These are phyloP conservation scores for Candida peoriensis DNA, from an alignment of 805 yeast species.

Conservation along the genomic window DNA sequence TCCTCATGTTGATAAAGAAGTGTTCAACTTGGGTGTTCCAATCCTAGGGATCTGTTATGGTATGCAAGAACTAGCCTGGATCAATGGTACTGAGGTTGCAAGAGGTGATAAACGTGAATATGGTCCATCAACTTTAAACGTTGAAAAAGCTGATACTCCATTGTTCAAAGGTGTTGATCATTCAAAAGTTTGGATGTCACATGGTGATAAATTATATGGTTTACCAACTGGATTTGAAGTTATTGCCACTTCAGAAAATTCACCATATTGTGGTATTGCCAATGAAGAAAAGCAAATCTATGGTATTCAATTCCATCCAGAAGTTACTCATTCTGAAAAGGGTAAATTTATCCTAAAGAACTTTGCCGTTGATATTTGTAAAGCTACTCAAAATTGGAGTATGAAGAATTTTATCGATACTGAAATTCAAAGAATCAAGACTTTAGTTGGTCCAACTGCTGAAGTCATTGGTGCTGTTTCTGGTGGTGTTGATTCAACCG, in stretches of 20 bases:
- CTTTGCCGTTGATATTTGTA: slow-evolving; percentile 89
- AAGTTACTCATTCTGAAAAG: slow-evolving; percentile 91
- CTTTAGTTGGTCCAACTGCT: slow-evolving; percentile 92
- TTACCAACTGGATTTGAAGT: slow-evolving; percentile 85
- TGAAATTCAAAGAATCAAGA: slow-evolving; percentile 88
- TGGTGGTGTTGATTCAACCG: slow-evolving; percentile 99
- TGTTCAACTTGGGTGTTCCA: slow-evolving; percentile 88
- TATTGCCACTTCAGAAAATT: slow-evolving; percentile 88
- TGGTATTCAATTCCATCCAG: slow-evolving; percentile 99
- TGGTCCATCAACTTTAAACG: slow-evolving; percentile 89
- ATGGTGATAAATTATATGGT: slow-evolving; percentile 91
- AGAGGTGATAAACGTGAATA: slow-evolving; percentile 98
- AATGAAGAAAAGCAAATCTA: slow-evolving; percentile 67
- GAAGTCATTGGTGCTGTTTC: slow-evolving; percentile 99
- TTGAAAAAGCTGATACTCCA: slow-evolving; percentile 59
- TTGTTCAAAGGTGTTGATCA: slow-evolving; percentile 87
- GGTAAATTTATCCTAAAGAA: slow-evolving; percentile 86
- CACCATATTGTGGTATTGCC: slow-evolving; percentile 92
- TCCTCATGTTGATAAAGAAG: slow-evolving; percentile 95
- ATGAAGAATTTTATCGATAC: slow-evolving; percentile 98
- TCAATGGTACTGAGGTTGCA: slow-evolving; percentile 84
- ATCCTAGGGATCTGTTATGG: slow-evolving; percentile 98
- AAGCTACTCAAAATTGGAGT: slow-evolving; percentile 88
- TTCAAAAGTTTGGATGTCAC: slow-evolving; percentile 99
- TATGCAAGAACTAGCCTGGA: slow-evolving; percentile 99